Conservation (phyloP, 148 eudicot genomes). For the Dianthus caryophyllus region DNA sequence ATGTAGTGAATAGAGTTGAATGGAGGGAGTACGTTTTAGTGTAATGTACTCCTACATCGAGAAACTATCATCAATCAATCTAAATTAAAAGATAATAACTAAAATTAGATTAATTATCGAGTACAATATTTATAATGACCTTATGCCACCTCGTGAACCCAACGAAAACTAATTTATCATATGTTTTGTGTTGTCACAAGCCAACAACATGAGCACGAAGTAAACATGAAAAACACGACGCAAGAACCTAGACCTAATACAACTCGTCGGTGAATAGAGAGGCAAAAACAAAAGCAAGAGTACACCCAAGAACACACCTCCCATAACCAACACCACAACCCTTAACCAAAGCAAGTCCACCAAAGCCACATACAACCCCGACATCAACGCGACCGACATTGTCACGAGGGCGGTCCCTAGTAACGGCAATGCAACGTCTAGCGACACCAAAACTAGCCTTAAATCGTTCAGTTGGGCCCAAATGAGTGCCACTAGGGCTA, state of each 20-base stretch:
- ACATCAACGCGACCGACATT: slow-evolving; percentile 27
- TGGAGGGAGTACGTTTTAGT: too few relatives aligned
- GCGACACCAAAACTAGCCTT: slow-evolving; percentile 11
- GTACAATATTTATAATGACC: too few relatives aligned
- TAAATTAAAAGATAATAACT: too few relatives aligned
- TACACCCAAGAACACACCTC: slow-evolving; percentile 18
- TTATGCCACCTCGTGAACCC: too few relatives aligned
- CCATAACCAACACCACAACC: slow-evolving; percentile 20
- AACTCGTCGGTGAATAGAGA: slow-evolving; percentile 12
- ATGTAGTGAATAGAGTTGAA: too few relatives aligned
- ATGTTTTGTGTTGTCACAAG: slow-evolving; percentile 12
- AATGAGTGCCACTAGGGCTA: slow-evolving; percentile 19
- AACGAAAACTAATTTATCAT: too few relatives aligned
- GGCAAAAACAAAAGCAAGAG: slow-evolving; percentile 24
- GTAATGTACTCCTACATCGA: too few relatives aligned
- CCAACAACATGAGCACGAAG: slow-evolving; percentile 21
- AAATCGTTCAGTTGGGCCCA: slow-evolving; percentile 32
- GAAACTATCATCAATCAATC: too few relatives aligned
- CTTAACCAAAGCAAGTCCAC: slow-evolving; percentile 14
- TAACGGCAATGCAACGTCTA: slow-evolving; percentile 24
- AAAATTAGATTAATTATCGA: too few relatives aligned
- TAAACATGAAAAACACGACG: slow-evolving; percentile 17
- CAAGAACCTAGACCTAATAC: slow-evolving; percentile 1
- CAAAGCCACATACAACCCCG: slow-evolving; percentile 22
- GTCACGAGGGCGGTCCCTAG: slow-evolving; percentile 20